phyloP scores from a whole-genome alignment of 2,329 filamentous ascomycete species.

The Sclerotinia spermophila region DNA sequence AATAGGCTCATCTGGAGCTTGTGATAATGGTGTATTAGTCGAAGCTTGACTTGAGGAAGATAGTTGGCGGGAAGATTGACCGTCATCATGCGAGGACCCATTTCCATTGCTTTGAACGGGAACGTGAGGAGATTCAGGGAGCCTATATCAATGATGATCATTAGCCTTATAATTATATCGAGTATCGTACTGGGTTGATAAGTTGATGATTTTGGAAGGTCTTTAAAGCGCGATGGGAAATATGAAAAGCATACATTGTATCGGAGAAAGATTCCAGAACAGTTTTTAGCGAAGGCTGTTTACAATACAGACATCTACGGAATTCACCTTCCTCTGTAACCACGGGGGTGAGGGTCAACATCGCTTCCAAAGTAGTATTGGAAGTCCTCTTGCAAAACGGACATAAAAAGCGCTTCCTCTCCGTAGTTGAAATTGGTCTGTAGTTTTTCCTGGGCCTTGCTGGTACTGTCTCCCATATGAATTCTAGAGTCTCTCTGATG shows the following conservation, averaged over 20 bases:
- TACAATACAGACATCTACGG: neutral
- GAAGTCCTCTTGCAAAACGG: neutral
- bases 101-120: neutral
- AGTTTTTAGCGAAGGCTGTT: neutral
- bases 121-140: neutral
- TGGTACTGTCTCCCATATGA: neutral
- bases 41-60: neutral
- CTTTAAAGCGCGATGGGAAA: neutral
- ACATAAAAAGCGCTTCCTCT: neutral
- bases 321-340: neutral
- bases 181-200: neutral
- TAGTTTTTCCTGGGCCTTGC: neutral
- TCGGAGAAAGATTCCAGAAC: neutral
- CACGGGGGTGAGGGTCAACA: neutral
- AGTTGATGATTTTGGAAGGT: neutral
- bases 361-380: neutral
- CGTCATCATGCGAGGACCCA: neutral
- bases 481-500: neutral
- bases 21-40: neutral
- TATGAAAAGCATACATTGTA: neutral
- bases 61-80: neutral
- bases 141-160: neutral
- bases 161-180: neutral
- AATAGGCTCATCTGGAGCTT: neutral
- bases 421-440: neutral